A percentile compares a stretch with the other conserved stretches of the same genome.
Conservation (phyloP, 2,329 filamentous ascomycete genomes). For the Acrocalymma vagum region DNA sequence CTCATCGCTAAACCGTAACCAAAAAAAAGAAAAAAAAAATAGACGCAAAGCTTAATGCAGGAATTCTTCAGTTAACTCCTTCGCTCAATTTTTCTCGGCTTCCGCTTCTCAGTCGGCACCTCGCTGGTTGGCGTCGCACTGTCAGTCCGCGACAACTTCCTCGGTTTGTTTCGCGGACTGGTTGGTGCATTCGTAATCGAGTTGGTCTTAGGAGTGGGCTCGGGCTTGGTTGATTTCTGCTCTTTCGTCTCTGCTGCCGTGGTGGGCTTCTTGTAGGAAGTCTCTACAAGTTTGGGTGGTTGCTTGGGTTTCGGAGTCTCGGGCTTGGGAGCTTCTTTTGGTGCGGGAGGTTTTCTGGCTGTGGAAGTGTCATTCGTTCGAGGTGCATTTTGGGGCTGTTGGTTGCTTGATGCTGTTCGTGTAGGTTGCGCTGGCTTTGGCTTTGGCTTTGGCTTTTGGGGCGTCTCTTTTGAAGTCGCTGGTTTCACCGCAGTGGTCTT, state of each 20-base stretch:
- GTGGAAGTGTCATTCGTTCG: conserved; percentile 15
- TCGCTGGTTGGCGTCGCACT: no score
- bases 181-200: conserved; percentile 10
- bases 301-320: conserved; percentile 10
- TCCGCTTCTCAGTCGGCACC: no score
- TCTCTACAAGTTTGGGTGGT: background rate
- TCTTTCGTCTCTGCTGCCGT: background rate
- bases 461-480: conserved; percentile 5
- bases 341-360: conserved; percentile 19
- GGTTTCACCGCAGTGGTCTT: conserved; percentile 5
- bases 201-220: conserved; percentile 5
- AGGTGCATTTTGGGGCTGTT: conserved; percentile 8
- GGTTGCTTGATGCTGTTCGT: conserved; percentile 4
- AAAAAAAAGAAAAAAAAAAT: no score
- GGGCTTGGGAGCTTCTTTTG: conserved; percentile 22
- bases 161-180: conserved; percentile 30
- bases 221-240: conserved; percentile 1
- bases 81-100: no score
- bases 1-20: no score
- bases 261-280: background rate
- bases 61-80: no score
- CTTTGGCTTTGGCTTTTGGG: conserved; percentile 10
- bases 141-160: no score
- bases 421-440: conserved; percentile 14
- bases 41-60: no score